Evolutionary conservation across 345 rosid genomes (phyloP), one percentile per base, ranked within the genome.

Genomic region (Lumnitzera littorea): DNA sequence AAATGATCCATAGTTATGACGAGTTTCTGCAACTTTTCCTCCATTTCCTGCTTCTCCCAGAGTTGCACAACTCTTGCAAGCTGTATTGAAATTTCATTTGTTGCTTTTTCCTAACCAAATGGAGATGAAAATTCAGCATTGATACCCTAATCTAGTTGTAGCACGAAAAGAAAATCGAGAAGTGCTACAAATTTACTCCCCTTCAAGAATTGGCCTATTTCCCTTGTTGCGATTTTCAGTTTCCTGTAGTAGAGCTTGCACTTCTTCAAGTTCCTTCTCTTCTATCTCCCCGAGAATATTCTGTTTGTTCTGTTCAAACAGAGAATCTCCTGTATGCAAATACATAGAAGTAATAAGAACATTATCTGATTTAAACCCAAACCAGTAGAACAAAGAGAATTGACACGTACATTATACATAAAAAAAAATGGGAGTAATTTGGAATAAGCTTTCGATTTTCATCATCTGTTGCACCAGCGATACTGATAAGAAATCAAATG

Each of bases 21-120:
- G 27, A 86, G 80, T 57, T 91, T 95, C 51, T 88, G 98, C 12
- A 86, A 69, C 61, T 89, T 95, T 71, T 91, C 91, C 83, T 95
- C 99, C 83, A 78, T 80, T 74, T 95, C 99, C 70, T 91, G 98
- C 74, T 90, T 85, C 83, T 87, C 99, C 77, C 85, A 81, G 24
- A 91, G 82, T 74, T 95, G 99, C 74, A 87, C 96, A 50, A 56
- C 86, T 74, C 82, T 56, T 15, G 94, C 99, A 72, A 85, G 77
- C 71, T 84, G 87, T 88, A 83, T 79, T 69, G 87, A 67, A 29
- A 68, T 62, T 78, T 86, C 82, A 70, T 91, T 95, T 15, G 95
- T 86, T 56, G 84, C 85, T 71, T 88, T 91, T 68, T 85, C 99
- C 99, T 91, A 76, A 20, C 62, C 14, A 24, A 11, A 46, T 17